These are phyloP conservation scores for Pseudogymnoascus sp. DNA, from an alignment of 2,329 filamentous ascomycete species.

Conservation along the genomic window DNA sequence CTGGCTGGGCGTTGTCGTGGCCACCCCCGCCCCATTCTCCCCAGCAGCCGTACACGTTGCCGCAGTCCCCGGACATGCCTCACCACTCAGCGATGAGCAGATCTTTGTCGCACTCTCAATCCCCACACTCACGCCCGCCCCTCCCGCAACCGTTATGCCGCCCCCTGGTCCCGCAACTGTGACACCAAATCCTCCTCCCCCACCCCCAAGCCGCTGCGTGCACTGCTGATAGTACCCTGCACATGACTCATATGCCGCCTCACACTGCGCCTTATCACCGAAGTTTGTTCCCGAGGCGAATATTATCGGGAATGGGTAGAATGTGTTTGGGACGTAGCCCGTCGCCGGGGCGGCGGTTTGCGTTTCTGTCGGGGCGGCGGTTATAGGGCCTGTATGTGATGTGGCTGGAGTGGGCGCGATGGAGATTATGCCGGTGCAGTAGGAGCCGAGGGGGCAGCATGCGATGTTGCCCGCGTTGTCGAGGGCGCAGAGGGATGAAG, in stretches of 20 bases:
- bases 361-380: conserved; percentile 13
- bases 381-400: not conserved
- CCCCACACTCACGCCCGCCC: conserved; percentile 31
- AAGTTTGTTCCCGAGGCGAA: conserved; percentile 38
- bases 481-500: conserved; percentile 24
- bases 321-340: conserved; percentile 49
- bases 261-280: conserved; percentile 42
- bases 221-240: conserved; percentile 47
- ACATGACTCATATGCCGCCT: conserved; percentile 44
- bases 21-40: conserved; percentile 8
- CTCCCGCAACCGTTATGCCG: conserved; percentile 43
- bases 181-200: conserved; percentile 39
- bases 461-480: conserved; percentile 26
- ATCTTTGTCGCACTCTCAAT: conserved; percentile 43
- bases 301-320: conserved; percentile 54
- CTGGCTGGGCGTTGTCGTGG: conserved; percentile 2
- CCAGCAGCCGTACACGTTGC: conserved; percentile 24
- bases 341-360: conserved; percentile 27
- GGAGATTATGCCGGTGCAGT: conserved; percentile 26
- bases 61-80: conserved; percentile 38
- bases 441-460: conserved; percentile 28
- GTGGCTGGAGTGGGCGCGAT: conserved; percentile 14
- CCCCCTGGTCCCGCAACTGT: conserved; percentile 49
- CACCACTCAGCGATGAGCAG: conserved; percentile 47
- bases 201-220: conserved; percentile 39